A percentile compares a stretch with the other conserved stretches of the same genome.
phyloP scores from a whole-genome alignment of 1,284 basidiomycete species.

The Takashimella koratensis region DNA sequence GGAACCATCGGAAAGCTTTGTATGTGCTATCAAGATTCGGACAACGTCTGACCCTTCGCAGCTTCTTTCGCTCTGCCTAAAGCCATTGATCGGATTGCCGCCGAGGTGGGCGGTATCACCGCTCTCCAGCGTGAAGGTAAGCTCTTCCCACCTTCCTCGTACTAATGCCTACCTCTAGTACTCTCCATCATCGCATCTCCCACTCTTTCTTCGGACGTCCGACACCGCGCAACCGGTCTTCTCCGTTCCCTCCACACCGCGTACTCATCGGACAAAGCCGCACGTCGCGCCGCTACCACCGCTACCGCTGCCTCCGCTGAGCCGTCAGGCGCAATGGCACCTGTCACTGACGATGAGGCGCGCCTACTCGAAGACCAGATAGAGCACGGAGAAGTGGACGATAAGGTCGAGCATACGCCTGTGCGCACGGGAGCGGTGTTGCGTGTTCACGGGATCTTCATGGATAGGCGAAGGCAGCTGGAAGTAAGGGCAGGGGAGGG shows the following conservation, averaged over 20 bases:
- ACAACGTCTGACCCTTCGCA: slow-evolving; percentile 1
- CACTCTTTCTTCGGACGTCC: slow-evolving; percentile 36
- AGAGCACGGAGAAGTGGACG: slow-evolving; percentile 18
- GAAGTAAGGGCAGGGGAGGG: slow-evolving; percentile 23
- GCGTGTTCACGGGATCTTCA: slow-evolving; percentile 39
- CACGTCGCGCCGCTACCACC: neutral
- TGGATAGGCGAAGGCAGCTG: slow-evolving; percentile 29
- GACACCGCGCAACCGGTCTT: slow-evolving; percentile 27
- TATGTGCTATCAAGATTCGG: slow-evolving; percentile 9
- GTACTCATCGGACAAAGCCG: slow-evolving; percentile 28
- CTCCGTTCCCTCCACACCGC: slow-evolving; percentile 26
- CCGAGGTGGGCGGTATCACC: slow-evolving; percentile 33
- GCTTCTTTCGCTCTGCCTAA: slow-evolving; percentile 35
- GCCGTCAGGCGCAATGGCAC: slow-evolving; percentile 13
- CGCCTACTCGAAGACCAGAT: slow-evolving; percentile 18
- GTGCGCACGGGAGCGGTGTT: slow-evolving; percentile 26
- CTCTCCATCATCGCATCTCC: slow-evolving; percentile 35
- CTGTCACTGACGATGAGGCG: slow-evolving; percentile 16
- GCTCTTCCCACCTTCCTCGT: neutral
- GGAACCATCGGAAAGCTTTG: slow-evolving; percentile 35
- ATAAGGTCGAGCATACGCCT: slow-evolving; percentile 25
- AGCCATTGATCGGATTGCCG: slow-evolving; percentile 33
- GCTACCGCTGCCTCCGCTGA: slow-evolving; percentile 2
- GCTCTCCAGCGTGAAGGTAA: slow-evolving; percentile 40
- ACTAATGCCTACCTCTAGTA: slow-evolving; percentile 10